Evolutionary conservation across 2,329 filamentous ascomycete genomes (phyloP).

Genomic region (Aspergillus sp.): DNA sequence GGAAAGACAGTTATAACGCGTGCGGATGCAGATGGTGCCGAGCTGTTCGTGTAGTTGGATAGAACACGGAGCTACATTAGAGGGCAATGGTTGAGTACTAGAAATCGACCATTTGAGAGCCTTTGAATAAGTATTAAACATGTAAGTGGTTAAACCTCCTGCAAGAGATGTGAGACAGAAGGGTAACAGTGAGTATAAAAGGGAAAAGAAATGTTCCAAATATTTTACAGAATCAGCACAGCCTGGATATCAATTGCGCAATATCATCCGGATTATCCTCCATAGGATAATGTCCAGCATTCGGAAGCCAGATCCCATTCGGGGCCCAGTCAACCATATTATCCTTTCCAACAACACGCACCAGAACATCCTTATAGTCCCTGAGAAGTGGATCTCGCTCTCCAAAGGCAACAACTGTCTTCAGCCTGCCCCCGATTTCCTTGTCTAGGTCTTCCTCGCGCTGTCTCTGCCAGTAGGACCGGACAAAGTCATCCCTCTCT

Average conservation of each 20-base stretch:
- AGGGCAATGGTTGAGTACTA: no score
- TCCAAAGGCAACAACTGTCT: background rate
- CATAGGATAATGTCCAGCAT: background rate
- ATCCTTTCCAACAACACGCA: background rate
- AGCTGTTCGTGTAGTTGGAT: background rate
- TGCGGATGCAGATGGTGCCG: background rate
- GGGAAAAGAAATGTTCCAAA: background rate
- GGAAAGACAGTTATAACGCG: constrained; percentile 9
- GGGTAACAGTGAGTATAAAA: rapidly evolving
- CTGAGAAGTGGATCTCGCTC: background rate
- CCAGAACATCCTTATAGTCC: background rate
- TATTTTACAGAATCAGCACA: background rate
- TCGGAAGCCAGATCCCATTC: background rate
- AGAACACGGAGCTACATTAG: background rate
- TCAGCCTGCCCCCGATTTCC: background rate
- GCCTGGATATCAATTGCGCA: background rate
- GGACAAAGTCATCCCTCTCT: background rate
- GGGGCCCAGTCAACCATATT: background rate
- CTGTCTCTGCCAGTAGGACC: background rate
- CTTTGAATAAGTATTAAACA: no score
- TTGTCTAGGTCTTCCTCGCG: background rate
- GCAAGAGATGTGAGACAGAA: background rate
- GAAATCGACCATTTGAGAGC: no score
- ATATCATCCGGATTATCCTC: background rate
- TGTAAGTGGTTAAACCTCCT: background rate